These are phyloP conservation scores for Hypoxylon trugodes DNA, from an alignment of 495 filamentous ascomycete genomes.

Conservation along the genomic window DNA sequence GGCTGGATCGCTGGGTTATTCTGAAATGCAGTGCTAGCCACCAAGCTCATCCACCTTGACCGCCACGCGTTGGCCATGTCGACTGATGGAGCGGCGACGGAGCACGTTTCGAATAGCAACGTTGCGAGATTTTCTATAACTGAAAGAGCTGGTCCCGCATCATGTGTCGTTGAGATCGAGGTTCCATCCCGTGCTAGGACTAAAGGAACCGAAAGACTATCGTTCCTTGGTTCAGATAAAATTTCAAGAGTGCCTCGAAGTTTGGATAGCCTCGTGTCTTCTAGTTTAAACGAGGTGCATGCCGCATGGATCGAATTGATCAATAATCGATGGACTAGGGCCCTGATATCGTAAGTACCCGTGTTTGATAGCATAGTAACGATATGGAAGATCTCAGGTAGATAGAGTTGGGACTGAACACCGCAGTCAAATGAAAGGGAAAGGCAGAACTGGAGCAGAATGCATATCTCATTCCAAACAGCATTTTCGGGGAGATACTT, in stretches of 20 bases:
- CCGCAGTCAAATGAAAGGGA: slow-evolving; percentile 71
- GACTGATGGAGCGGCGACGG: slow-evolving; percentile 66
- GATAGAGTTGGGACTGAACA: slow-evolving; percentile 68
- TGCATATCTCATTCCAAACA: slow-evolving; percentile 70
- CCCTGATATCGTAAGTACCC: slow-evolving; percentile 61
- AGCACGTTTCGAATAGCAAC: slow-evolving; percentile 67
- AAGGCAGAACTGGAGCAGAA: slow-evolving; percentile 68
- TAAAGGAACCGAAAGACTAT: slow-evolving; percentile 54
- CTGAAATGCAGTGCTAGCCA: slow-evolving; percentile 74
- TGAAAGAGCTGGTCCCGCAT: slow-evolving; percentile 55
- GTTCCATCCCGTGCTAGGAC: slow-evolving; percentile 51
- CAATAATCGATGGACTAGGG: slow-evolving; percentile 65
- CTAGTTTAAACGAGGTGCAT: slow-evolving; percentile 66
- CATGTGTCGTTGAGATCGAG: slow-evolving; percentile 57
- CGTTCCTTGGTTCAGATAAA: slow-evolving; percentile 63
- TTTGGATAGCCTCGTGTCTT: slow-evolving; percentile 61
- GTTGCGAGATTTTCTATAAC: slow-evolving; percentile 63
- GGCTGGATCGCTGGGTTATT: slow-evolving; percentile 75
- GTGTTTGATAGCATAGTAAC: slow-evolving; percentile 73
- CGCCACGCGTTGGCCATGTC: slow-evolving; percentile 73
- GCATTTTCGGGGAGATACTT: slow-evolving; percentile 67
- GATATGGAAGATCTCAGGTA: slow-evolving; percentile 72
- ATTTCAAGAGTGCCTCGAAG: slow-evolving; percentile 61
- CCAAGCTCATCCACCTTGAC: slow-evolving; percentile 75
- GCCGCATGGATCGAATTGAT: slow-evolving; percentile 72